Percentiles rank a stretch among this genome's conserved stretches.
phyloP scores from a whole-genome alignment of 495 filamentous ascomycete species.

The Emericellopsis terricola region DNA sequence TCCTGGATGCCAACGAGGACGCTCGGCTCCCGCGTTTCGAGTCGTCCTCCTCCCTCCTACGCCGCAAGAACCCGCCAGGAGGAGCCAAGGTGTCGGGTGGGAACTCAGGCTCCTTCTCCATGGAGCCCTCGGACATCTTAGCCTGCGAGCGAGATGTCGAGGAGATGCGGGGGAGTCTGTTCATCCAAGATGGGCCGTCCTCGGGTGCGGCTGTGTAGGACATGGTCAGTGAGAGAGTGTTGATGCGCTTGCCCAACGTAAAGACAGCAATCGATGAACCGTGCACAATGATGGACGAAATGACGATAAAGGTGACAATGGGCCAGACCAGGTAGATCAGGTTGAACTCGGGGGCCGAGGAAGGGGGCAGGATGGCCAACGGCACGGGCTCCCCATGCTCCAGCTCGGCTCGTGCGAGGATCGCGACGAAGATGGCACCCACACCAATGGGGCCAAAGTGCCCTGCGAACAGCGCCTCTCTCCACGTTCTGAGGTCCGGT shows the following conservation, averaged over 20 bases:
- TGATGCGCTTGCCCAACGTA: conserved; percentile 94
- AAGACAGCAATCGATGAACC: conserved; percentile 97
- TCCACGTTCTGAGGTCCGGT: conserved; percentile 96
- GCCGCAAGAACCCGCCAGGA: conserved; percentile 66
- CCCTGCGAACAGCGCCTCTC: conserved; percentile 91
- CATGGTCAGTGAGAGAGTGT: conserved; percentile 86
- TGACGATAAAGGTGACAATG: conserved; percentile 84
- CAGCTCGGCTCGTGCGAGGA: conserved; percentile 77
- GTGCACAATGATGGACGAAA: conserved; percentile 87
- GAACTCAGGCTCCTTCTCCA: conserved; percentile 41
- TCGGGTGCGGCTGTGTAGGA: conserved; percentile 85
- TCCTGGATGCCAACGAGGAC: conserved; percentile 40
- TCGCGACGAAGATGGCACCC: conserved; percentile 89
- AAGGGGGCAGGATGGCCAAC: conserved; percentile 35
- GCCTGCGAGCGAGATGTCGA: conserved; percentile 81
- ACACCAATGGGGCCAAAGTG: conserved; percentile 98
- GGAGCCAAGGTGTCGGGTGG: conserved; percentile 62
- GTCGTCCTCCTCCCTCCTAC: conserved; percentile 56
- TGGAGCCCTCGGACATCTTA: conserved; percentile 38
- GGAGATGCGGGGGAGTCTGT: conserved; percentile 74
- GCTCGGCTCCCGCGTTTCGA: conserved; percentile 33
- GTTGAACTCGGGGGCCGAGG: conserved; percentile 36
- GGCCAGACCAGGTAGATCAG: conserved; percentile 84
- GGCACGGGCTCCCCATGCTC: conserved; percentile 59
- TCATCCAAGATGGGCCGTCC: conserved; percentile 88